Evolutionary conservation across 129 eudicot genomes (phyloP), one percentile per base, ranked within the genome.

Genomic region (Flaveria linearis): DNA sequence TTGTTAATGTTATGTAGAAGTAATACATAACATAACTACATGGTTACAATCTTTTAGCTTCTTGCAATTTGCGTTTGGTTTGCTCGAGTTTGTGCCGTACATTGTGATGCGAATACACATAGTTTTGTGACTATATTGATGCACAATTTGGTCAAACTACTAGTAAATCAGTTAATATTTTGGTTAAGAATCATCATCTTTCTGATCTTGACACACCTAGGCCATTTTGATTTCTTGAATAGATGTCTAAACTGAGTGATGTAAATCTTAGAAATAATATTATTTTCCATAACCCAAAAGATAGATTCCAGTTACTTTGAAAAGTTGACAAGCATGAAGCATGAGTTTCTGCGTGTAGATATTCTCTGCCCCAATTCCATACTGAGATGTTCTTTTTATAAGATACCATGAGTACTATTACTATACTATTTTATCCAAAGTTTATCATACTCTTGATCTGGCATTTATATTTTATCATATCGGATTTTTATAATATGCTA

Each of bases 221-320:
- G 75, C 45, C 49, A 64, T 75, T 62, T 23, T 75, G 72, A 5
- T 75, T 47, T 63, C 64, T 63, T 63, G 70, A 52, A 68, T 46
- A 9, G 67, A 67, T 68, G 10, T 75, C 26, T 9, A 61, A 61
- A 60, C 4, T 26, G 15, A 43, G 51, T 69, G 62, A 13, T 49
- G 53, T 15, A 13, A 11, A 12, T n/a, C 49, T 16, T 28, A 58
- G 33, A 12, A 25, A 20, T 55, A 36, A 68, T 51, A 55, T 55
- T 18, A 52, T 45, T 60, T 18, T 53, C 55, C 26, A 5, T 72
- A 55, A 55, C 0, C 17, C n/a, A 60, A 60, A 60, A 60, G 39
- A 9, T 60, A 18, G 28, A 58, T 58, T 58, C 15, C 8, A 58
- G 66, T 58, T 22, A 15, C 45, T 28, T 13, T 63, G 68, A 28